Base-by-base conservation (phyloP, 345 rosid species). In the Ricinus communis region DNA sequence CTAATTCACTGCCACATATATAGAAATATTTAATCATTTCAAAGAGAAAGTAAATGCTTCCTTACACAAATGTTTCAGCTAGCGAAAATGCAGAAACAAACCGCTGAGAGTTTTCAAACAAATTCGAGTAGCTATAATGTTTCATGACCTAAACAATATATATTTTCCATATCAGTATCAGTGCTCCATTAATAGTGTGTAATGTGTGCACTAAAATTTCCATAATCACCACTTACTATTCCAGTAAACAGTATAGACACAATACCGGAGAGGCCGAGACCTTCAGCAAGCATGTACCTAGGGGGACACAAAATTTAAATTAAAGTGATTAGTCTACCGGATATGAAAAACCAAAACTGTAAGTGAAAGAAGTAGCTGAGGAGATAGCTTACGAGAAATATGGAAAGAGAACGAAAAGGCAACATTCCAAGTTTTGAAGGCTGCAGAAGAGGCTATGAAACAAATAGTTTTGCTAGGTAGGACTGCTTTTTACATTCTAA, bases 261-360 rank as follows among this genome's bases (percentile, higher is more conserved):
- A 50, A 95, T 95, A 75, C 99, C 99, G 76, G 99, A 90, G 69
- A 95, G 98, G 70, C 99, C 88, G 79, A 95, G 91, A 81, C 99
- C 99, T 88, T 95, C 99, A 46, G 97, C 97, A 74, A 95, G 99
- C 99, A 95, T 92, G 87, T 95, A 95, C 71, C 99, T 95, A 71
- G 47, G 67, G 57, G 69, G 52, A 70, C 65, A 61, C 55, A 59
- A 21, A 69, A 12, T 46, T 54, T 36, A 66, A 8, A 66, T 72
- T 55, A 56, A 51, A 65, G 52, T 43, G 65, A 45, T 14, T 28
- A 46, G 43, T 22, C 40, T 25, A 15, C 53, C 31, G 46, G 54
- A 8, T 1, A 19, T 50, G 41, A n/a, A 51, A 58, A 28, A 58
- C 10, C 14, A 62, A 54, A 31, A 13, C 55, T 30, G 69, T 28